Evolutionary conservation across 2,329 filamentous ascomycete genomes (phyloP), one percentile per base, ranked within the genome.

Genomic region (Nemania bipapillata): DNA sequence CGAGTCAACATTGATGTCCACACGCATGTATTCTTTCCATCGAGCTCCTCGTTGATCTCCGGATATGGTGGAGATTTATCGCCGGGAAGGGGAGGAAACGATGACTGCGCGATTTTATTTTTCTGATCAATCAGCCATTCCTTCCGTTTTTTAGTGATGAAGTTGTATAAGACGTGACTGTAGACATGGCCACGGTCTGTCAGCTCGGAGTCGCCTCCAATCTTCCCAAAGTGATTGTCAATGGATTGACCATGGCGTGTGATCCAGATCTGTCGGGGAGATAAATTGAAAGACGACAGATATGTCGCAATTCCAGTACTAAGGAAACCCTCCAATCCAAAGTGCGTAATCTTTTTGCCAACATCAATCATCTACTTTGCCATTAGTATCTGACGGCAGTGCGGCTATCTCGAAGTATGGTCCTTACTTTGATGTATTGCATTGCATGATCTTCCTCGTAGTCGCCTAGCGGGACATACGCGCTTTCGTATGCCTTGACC

Each of bases 1-100:
- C 96, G 92, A 78, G 92, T 91, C 71, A 99, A 87, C 95, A 98
- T 98, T 2, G 93, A 97, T 0, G 95, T 97, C 96, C 96, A 99
- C 17, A 99, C 93, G 79, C 96, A 99, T 78, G 97, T 98, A 78
- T 93, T 93, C 83, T 97, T 97, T 76, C 92, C 87, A 32, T 91
- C 88, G 32, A 90, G 83, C 56, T 91, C 90, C 57, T 86, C 86
- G 70, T 89, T 86, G 74, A 91, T 90, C 77, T 97, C 93, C 0
- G 96, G 96, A 76, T 99, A 98, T 0, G 96, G 96, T 4, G 96
- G 96, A 0, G 96, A 98, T 72, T 92, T 92, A 80, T 97, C 95
- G 65, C 96, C 96, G 0, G 94, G 91, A 49, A 90, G 87, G 0
- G 96, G 95, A n/a, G 96, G 94, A 80, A 97, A 97, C 66, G 92